A percentile compares a stretch with the other conserved stretches of the same genome.
Evolutionary conservation across 176 grass and related monocot genomes (phyloP).

Genomic region (Musa schizocarpa): DNA sequence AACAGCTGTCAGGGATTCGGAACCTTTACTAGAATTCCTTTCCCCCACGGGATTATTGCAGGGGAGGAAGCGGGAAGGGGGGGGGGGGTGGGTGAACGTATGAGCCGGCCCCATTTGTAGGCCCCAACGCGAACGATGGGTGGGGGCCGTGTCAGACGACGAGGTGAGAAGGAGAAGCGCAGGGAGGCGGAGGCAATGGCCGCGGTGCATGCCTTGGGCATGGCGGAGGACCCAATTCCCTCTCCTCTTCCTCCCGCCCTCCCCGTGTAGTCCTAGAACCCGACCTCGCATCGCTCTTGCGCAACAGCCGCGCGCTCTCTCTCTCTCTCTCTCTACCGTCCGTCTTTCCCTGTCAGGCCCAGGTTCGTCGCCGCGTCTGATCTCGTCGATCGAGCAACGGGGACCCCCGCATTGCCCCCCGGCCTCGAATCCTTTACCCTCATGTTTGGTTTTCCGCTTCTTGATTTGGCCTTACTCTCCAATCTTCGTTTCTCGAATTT

Average conservation of each 20-base stretch:
- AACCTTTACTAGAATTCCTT: neutral
- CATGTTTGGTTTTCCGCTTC: neutral
- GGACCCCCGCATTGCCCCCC: neutral
- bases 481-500: neutral
- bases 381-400: neutral
- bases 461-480: neutral
- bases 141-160: conserved; percentile 30
- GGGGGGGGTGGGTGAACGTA: neutral
- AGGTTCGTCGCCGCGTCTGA: neutral
- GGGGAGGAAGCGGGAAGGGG: neutral
- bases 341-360: neutral
- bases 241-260: too few species aligned
- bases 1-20: too few species aligned
- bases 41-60: neutral
- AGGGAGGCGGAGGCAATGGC: conserved; percentile 31
- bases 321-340: too few species aligned
- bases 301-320: too few species aligned
- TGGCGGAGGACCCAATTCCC: neutral
- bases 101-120: conserved; percentile 31
- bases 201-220: neutral
- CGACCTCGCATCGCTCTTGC: too few species aligned
- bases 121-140: conserved; percentile 33
- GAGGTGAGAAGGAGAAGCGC: conserved; percentile 9
- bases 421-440: neutral
- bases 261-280: conserved; percentile 10